Conservation (phyloP, 1,284 basidiomycete genomes). For the Cryptococcus maquisensis region DNA sequence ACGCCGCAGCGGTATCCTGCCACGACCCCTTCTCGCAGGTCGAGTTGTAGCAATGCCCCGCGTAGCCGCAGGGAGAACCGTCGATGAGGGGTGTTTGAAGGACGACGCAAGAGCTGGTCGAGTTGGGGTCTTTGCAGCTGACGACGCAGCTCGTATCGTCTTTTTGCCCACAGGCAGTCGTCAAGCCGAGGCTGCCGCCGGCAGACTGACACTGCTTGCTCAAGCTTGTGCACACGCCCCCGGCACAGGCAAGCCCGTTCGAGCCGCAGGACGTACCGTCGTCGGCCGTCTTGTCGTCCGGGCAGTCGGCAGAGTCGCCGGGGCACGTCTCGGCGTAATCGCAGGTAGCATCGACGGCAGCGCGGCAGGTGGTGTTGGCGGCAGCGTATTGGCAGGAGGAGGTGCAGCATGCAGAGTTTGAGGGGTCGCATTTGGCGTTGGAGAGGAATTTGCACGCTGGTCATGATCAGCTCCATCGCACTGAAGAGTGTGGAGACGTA, state of each 20-base stretch:
- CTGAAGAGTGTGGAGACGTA: constrained; percentile 12
- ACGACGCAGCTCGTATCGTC: constrained; percentile 69
- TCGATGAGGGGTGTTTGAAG: constrained; percentile 72
- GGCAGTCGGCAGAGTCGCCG: constrained; percentile 69
- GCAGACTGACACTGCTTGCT: constrained; percentile 71
- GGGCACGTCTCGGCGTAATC: constrained; percentile 77
- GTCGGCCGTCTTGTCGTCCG: constrained; percentile 60
- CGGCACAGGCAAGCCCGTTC: constrained; percentile 68
- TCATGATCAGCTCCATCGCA: not conserved
- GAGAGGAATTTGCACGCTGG: constrained; percentile 66
- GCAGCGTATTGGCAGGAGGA: constrained; percentile 65
- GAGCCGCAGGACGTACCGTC: constrained; percentile 69
- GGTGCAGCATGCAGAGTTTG: constrained; percentile 73
- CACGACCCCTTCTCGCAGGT: constrained; percentile 63
- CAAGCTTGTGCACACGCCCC: constrained; percentile 74
- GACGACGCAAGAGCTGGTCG: constrained; percentile 70
- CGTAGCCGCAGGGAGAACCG: constrained; percentile 80
- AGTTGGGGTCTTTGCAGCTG: constrained; percentile 69
- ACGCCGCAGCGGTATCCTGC: constrained; percentile 61
- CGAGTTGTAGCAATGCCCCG: constrained; percentile 64
- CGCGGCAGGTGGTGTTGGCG: constrained; percentile 61
- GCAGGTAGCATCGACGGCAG: constrained; percentile 64
- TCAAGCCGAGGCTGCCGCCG: constrained; percentile 66
- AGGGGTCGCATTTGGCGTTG: constrained; percentile 74
- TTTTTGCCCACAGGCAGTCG: constrained; percentile 61